phyloP scores from a whole-genome alignment of 192 early-diverging fungal genomes.

The Umbelopsis isabellina region DNA sequence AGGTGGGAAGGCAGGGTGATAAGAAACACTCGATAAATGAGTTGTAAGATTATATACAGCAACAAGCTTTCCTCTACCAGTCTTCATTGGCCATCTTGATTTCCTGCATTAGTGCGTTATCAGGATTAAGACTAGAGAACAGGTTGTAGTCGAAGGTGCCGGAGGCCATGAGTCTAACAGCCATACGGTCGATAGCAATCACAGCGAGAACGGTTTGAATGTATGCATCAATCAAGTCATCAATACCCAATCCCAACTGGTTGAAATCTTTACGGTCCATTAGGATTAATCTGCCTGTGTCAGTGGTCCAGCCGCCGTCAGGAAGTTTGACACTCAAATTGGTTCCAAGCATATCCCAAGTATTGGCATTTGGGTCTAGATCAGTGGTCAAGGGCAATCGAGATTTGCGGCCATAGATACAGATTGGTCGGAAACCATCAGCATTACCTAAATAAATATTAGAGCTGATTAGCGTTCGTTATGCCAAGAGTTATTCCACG shows the following conservation, averaged over 20 bases:
- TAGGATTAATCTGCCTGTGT: slow-evolving; percentile 77
- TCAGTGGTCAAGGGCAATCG: slow-evolving; percentile 67
- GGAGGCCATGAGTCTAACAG: slow-evolving; percentile 51
- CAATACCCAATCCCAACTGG: slow-evolving; percentile 81
- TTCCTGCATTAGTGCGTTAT: slow-evolving; percentile 60
- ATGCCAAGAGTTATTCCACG: too few species aligned
- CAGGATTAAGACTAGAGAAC: slow-evolving; percentile 64
- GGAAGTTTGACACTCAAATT: slow-evolving; percentile 81
- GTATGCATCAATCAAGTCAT: slow-evolving; percentile 87
- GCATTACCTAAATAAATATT: slow-evolving; percentile 37
- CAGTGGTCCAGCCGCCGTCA: slow-evolving; percentile 80
- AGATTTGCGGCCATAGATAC: slow-evolving; percentile 80
- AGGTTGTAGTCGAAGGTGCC: slow-evolving; percentile 60
- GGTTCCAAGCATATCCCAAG: slow-evolving; percentile 93
- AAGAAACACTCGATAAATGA: background rate
- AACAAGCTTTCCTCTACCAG: slow-evolving; percentile 16
- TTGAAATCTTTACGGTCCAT: slow-evolving; percentile 95
- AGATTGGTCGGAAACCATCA: slow-evolving; percentile 79
- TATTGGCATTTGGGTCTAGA: slow-evolving; percentile 56
- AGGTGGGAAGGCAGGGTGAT: background rate
- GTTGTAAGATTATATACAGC: background rate
- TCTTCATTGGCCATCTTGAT: slow-evolving; percentile 45
- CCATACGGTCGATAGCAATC: slow-evolving; percentile 86
- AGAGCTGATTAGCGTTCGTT: too few species aligned
- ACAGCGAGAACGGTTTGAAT: slow-evolving; percentile 86